A percentile compares a stretch with the other conserved stretches of the same genome.
Evolutionary conservation across 2,329 filamentous ascomycete genomes (phyloP).

Genomic region (Pyricularia grisea): DNA sequence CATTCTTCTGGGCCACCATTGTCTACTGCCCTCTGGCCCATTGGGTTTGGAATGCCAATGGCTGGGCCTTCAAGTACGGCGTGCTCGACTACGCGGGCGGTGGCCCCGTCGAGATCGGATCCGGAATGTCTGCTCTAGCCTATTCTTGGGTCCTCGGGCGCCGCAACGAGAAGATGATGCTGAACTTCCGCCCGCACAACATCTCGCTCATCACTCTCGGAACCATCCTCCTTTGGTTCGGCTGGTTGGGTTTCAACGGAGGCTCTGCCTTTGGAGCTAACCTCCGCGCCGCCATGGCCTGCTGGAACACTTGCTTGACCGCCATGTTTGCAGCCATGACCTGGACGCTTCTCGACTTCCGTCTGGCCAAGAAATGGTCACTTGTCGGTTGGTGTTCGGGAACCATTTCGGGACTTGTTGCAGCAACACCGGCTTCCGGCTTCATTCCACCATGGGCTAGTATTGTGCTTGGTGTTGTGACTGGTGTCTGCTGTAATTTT

Average conservation of each 20-base stretch:
- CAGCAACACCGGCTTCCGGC: conserved; percentile 60
- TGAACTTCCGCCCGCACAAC: conserved; percentile 99
- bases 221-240: conserved; percentile 94
- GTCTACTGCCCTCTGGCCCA: conserved; percentile 96
- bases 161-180: conserved; percentile 98
- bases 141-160: conserved; percentile 94
- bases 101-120: conserved; percentile 93
- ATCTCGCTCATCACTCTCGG: conserved; percentile 94
- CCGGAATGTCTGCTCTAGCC: conserved; percentile 83
- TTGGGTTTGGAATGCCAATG: conserved; percentile 94
- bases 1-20: conserved; percentile 91
- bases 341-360: conserved; percentile 94
- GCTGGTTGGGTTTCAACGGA: conserved; percentile 98
- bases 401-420: conserved; percentile 61
- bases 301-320: conserved; percentile 94
- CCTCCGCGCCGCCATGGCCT: conserved; percentile 87
- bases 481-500: conserved; percentile 61
- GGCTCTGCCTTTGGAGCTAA: conserved; percentile 92
- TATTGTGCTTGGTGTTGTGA: conserved; percentile 54
- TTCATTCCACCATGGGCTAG: conserved; percentile 60
- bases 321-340: conserved; percentile 82
- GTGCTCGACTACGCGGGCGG: conserved; percentile 95
- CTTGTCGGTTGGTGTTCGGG: conserved; percentile 68
- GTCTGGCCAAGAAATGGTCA: conserved; percentile 88
- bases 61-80: conserved; percentile 85